Evolutionary conservation across 305 asterid genomes (phyloP).

Genomic region (Fraxinus ornus): DNA sequence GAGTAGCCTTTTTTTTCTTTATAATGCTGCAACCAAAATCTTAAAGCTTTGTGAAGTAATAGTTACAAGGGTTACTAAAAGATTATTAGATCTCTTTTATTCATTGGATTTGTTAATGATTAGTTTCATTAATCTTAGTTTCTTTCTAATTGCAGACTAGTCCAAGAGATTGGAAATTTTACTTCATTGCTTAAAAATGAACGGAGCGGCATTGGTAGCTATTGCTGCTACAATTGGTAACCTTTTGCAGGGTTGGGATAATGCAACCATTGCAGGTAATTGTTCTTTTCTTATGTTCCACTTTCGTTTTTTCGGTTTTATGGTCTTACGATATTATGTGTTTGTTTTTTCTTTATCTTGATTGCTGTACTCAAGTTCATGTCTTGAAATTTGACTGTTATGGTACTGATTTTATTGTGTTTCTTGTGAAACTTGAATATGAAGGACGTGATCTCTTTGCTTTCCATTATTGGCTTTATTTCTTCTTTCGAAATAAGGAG

Average conservation of each 20-base stretch:
- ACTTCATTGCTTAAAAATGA: constrained; percentile 39
- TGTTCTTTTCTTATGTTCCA: not conserved
- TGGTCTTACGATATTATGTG: not conserved
- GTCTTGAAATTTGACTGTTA: not conserved
- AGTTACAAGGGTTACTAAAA: not conserved
- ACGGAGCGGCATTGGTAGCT: constrained; percentile 72
- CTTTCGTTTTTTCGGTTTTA: not conserved
- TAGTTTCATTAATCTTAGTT: constrained; percentile 27
- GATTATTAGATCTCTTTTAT: constrained; percentile 23
- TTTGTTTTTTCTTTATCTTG: not conserved
- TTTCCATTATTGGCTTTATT: not conserved
- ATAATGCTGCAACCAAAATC: not conserved
- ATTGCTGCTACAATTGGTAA: constrained; percentile 71
- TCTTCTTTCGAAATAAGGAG: not conserved
- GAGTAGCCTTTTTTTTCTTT: not conserved
- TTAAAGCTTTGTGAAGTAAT: not conserved
- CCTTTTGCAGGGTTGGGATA: constrained; percentile 86
- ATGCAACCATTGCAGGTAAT: constrained; percentile 84
- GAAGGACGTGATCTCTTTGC: not conserved
- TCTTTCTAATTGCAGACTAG: constrained; percentile 13
- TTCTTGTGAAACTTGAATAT: constrained; percentile 2
- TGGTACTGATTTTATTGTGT: not conserved
- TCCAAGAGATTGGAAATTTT: constrained; percentile 23
- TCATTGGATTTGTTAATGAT: constrained; percentile 17
- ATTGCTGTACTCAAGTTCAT: not conserved